Evolutionary conservation across 768 basidiomycete species (phyloP).

Genomic region (Hygrocybe coccinea): DNA sequence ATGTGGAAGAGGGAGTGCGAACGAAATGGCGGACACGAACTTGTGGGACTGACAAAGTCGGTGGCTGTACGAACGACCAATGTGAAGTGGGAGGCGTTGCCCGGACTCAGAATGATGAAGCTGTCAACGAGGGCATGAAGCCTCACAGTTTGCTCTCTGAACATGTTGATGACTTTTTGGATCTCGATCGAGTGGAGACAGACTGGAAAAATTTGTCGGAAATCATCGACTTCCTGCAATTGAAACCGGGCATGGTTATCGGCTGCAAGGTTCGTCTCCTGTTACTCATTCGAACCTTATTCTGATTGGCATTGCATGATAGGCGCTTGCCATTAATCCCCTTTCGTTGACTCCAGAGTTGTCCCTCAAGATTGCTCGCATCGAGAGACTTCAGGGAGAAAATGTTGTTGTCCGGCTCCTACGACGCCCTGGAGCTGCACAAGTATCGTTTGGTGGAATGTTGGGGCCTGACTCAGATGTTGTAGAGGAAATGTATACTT

Average conservation of each 20-base stretch:
- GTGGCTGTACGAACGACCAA: constrained; percentile 5
- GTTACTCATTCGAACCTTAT: background rate
- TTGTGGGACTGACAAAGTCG: background rate
- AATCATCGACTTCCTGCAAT: background rate
- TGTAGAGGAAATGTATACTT: constrained; percentile 2
- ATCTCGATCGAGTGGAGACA: background rate
- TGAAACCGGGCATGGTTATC: background rate
- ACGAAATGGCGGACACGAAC: constrained; percentile 34
- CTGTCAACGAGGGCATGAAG: background rate
- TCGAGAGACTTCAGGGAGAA: constrained; percentile 20
- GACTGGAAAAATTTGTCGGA: background rate
- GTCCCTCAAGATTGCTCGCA: constrained; percentile 43
- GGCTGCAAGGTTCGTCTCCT: constrained; percentile 42
- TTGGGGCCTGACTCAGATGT: background rate
- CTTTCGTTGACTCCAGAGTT: constrained; percentile 56
- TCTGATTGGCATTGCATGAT: background rate
- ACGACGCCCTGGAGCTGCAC: background rate
- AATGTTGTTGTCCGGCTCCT: constrained; percentile 1
- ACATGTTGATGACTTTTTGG: constrained; percentile 6
- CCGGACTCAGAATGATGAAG: background rate
- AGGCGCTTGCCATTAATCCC: constrained; percentile 60
- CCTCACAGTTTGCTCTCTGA: background rate
- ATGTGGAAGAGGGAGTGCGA: constrained; percentile 40
- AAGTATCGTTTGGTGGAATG: constrained; percentile 7
- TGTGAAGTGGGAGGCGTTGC: background rate